Evolutionary conservation across 768 basidiomycete genomes (phyloP).

Genomic region (Mrakia blollopis): DNA sequence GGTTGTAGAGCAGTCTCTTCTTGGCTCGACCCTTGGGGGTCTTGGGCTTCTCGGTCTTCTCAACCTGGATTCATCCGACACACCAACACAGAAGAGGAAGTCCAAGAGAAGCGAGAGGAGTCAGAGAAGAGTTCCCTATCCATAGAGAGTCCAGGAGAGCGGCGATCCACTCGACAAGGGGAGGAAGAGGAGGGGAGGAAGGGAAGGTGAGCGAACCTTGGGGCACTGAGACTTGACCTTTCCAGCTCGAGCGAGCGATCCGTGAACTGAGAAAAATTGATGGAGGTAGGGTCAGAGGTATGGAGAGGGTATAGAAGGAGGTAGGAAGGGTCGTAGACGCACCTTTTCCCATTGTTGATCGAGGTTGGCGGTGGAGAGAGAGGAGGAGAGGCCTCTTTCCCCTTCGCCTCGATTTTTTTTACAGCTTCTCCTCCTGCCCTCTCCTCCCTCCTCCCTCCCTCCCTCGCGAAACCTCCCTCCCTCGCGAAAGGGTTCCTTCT

Average conservation of each 20-base stretch:
- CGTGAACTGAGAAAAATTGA: conserved; percentile 61
- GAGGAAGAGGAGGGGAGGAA: neutral
- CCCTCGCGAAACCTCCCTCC: no score
- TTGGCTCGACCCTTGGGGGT: conserved; percentile 93
- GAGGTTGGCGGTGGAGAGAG: neutral
- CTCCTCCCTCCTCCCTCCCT: neutral
- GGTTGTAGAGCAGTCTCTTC: conserved; percentile 91
- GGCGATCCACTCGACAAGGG: neutral
- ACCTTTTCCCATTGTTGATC: conserved; percentile 15
- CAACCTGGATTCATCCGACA: conserved; percentile 53
- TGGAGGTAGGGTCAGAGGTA: neutral
- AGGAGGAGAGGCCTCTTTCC: no score
- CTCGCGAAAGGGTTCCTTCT: no score
- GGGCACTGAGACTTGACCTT: conserved; percentile 86
- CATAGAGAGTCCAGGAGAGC: neutral
- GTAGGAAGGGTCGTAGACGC: neutral
- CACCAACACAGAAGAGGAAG: neutral
- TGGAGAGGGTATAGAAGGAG: neutral
- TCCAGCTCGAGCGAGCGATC: conserved; percentile 97
- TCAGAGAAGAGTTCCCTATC: conserved; percentile 3
- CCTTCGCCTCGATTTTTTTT: no score
- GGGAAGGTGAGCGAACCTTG: conserved; percentile 21
- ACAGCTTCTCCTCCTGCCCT: no score
- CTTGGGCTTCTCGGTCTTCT: conserved; percentile 99
- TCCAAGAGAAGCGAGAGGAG: neutral